Percentiles rank a stretch among this genome's conserved stretches.
These are phyloP conservation scores for Arabis hirsuta DNA, from an alignment of 345 rosid genomes.

Conservation along the genomic window DNA sequence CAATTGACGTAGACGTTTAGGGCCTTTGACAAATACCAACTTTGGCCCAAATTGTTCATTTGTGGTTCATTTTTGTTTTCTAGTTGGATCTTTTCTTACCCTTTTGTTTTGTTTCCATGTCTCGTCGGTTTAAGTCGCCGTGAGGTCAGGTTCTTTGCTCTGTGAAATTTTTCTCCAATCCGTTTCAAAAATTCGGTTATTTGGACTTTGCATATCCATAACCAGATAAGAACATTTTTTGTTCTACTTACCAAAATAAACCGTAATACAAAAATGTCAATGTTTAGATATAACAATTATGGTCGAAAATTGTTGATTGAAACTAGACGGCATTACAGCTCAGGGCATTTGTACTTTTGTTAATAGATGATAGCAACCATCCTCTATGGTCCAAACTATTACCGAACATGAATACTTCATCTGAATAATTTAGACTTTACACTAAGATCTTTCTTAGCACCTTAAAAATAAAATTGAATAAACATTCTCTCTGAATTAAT, in stretches of 20 bases:
- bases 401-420: slow-evolving; percentile 14
- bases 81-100: slow-evolving; percentile 17
- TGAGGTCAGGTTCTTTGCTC: slow-evolving; percentile 17
- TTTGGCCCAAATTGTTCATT: slow-evolving; percentile 36
- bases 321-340: slow-evolving; percentile 38
- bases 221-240: background rate
- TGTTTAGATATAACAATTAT: background rate
- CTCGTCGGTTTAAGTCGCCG: slow-evolving; percentile 28
- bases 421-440: background rate
- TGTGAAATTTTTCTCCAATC: background rate
- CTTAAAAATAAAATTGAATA: background rate
- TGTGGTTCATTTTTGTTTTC: slow-evolving; percentile 19
- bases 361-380: slow-evolving; percentile 26
- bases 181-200: background rate
- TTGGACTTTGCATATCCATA: background rate
- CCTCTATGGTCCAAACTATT: slow-evolving; percentile 26
- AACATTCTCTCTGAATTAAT: slow-evolving; percentile 21
- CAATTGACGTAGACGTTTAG: slow-evolving; percentile 33
- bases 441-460: background rate
- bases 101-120: slow-evolving; percentile 9
- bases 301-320: slow-evolving; percentile 23
- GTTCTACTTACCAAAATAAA: background rate
- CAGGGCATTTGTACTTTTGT: slow-evolving; percentile 27
- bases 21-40: slow-evolving; percentile 38
- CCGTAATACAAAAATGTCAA: background rate